Conservation (phyloP, 164 flowering plant species). For the Stephania yunnanensis region DNA sequence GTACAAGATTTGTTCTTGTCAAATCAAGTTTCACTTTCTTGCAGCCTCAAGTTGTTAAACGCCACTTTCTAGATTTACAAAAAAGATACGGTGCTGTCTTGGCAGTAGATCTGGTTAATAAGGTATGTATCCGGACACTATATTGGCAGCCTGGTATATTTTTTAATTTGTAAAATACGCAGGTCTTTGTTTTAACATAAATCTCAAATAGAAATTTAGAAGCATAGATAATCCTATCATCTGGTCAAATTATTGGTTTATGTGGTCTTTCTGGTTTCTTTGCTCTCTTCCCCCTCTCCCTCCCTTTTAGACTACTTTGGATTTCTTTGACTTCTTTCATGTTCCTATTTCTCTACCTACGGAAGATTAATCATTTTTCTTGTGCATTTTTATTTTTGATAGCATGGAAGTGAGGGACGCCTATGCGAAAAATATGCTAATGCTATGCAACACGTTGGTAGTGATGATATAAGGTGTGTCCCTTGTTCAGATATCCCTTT, state of each 20-base stretch:
- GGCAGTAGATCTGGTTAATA: slow-evolving; percentile 90
- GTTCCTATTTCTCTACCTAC: background rate
- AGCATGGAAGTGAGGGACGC: slow-evolving; percentile 97
- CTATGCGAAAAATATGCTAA: slow-evolving; percentile 61
- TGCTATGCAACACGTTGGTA: slow-evolving; percentile 56
- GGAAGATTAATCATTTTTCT: background rate
- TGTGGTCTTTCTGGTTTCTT: too few species aligned
- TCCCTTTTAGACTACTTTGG: background rate
- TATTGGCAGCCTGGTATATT: too few species aligned
- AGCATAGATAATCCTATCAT: background rate
- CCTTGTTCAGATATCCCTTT: slow-evolving; percentile 1
- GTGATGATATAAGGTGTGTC: slow-evolving; percentile 74
- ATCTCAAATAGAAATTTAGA: too few species aligned
- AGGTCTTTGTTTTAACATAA: too few species aligned
- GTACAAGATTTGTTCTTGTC: background rate
- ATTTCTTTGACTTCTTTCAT: background rate
- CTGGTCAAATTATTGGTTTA: background rate
- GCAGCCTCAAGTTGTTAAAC: slow-evolving; percentile 86
- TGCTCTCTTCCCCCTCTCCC: background rate
- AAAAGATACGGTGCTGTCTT: slow-evolving; percentile 81
- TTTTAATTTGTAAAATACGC: too few species aligned
- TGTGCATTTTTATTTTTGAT: slow-evolving; percentile 20
- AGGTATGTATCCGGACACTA: slow-evolving; percentile 36
- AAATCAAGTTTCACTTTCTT: slow-evolving; percentile 3
- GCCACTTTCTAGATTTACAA: slow-evolving; percentile 85